A percentile compares a stretch with the other conserved stretches of the same genome.
These are phyloP conservation scores for Solanum okadae DNA, from an alignment of 257 asterid species.

Conservation along the genomic window DNA sequence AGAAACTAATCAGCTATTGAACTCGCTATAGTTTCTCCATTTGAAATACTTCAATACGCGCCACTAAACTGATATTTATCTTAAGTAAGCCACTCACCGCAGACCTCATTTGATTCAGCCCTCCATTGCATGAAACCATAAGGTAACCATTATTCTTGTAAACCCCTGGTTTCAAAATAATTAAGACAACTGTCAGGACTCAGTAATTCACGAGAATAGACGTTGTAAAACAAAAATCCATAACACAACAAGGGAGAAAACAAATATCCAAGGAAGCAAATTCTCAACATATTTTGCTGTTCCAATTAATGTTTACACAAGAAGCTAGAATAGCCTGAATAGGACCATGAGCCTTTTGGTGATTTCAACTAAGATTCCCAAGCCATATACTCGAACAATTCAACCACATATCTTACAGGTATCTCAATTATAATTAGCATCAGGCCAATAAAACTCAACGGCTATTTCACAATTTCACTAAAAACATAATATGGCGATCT, in stretches of 20 bases:
- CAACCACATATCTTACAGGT: background rate
- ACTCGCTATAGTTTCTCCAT: background rate
- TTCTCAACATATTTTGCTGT: background rate
- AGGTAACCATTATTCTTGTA: conserved; percentile 94
- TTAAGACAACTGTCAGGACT: conserved; percentile 3
- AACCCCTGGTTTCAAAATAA: conserved; percentile 43
- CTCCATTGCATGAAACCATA: conserved; percentile 97
- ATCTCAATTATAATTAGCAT: background rate
- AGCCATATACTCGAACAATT: background rate
- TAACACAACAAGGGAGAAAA: background rate
- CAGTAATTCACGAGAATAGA: background rate
- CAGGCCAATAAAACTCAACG: background rate
- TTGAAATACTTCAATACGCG: background rate
- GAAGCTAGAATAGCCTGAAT: background rate
- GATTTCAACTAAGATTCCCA: background rate
- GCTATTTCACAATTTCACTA: background rate
- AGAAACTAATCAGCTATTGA: background rate
- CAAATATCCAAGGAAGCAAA: conserved; percentile 3
- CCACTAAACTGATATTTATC: background rate
- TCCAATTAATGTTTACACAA: background rate
- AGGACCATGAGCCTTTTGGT: background rate
- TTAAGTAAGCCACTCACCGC: conserved; percentile 50
- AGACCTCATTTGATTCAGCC: conserved; percentile 96
- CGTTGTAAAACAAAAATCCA: background rate
- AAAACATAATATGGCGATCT: background rate